Evolutionary conservation across 306 rosid genomes (phyloP).

Genomic region (Dalbergia cultrata): DNA sequence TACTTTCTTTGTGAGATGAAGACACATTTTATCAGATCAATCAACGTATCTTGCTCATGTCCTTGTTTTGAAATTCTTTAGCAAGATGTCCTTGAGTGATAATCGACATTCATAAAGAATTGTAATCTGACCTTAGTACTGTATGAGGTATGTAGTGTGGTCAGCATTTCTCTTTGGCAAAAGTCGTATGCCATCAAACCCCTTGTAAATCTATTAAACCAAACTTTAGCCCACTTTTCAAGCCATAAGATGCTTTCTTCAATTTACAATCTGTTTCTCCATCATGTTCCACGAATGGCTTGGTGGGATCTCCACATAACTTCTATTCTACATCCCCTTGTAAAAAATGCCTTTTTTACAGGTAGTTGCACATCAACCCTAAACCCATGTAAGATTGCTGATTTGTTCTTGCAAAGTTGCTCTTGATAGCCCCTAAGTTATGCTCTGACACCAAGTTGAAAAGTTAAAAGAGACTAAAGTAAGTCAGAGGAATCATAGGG

Average conservation of each 20-base stretch:
- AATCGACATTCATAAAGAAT: not conserved
- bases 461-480: too few relatives aligned
- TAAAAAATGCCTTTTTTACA: too few relatives aligned
- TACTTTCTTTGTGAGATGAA: not conserved
- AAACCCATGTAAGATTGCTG: too few relatives aligned
- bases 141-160: not conserved
- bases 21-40: not conserved
- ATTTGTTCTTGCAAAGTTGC: too few relatives aligned
- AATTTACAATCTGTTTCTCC: too few relatives aligned
- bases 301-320: too few relatives aligned
- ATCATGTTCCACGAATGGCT: too few relatives aligned
- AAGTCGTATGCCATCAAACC: not conserved
- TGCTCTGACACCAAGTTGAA: too few relatives aligned
- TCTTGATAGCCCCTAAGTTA: too few relatives aligned
- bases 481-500: too few relatives aligned
- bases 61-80: not conserved
- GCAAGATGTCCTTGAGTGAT: not conserved
- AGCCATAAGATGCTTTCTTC: not conserved
- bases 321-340: too few relatives aligned
- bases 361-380: too few relatives aligned
- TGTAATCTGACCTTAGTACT: not conserved
- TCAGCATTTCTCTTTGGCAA: not conserved
- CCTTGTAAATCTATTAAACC: not conserved
- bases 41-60: conserved; percentile 8
- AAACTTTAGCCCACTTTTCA: not conserved